These are phyloP conservation scores for Plasmodium fragile DNA, from an alignment of 169 alveolate genomes.

Conservation along the genomic window DNA sequence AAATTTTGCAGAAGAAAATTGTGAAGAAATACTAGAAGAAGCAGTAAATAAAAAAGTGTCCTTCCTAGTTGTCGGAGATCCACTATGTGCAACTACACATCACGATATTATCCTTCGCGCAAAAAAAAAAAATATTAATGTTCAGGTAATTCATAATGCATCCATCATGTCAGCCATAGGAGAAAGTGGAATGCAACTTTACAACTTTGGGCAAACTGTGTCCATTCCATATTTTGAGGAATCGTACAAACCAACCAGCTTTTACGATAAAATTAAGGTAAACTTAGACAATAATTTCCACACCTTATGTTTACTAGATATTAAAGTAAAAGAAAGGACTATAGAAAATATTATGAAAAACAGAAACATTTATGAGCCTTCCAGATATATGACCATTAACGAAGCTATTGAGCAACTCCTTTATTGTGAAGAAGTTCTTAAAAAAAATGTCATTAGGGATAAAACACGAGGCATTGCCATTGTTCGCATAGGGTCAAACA, in stretches of 20 bases:
- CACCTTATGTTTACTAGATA: conserved; percentile 96
- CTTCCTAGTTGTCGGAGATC: conserved; percentile 96
- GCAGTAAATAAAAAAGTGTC: conserved; percentile 90
- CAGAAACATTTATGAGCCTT: conserved; percentile 94
- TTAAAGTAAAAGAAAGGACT: conserved; percentile 97
- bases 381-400: conserved; percentile 94
- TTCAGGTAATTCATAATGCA: conserved; percentile 96
- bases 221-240: conserved; percentile 98
- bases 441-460: conserved; percentile 77
- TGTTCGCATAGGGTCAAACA: conserved; percentile 94
- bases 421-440: conserved; percentile 88
- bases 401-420: conserved; percentile 93
- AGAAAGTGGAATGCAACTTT: conserved; percentile 90
- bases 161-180: conserved; percentile 80
- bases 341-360: conserved; percentile 96
- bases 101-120: conserved; percentile 95
- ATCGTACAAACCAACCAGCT: conserved; percentile 97
- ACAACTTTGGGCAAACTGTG: conserved; percentile 98
- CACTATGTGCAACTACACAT: conserved; percentile 97
- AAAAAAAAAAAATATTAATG: conserved; percentile 91
- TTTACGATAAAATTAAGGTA: conserved; percentile 93
- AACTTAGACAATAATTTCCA: conserved; percentile 94
- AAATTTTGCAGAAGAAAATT: conserved; percentile 93
- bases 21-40: conserved; percentile 91
- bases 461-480: conserved; percentile 93